Percentiles rank a stretch among this genome's conserved stretches.
phyloP scores from a whole-genome alignment of 83 land plant species.

The Picea abies region DNA sequence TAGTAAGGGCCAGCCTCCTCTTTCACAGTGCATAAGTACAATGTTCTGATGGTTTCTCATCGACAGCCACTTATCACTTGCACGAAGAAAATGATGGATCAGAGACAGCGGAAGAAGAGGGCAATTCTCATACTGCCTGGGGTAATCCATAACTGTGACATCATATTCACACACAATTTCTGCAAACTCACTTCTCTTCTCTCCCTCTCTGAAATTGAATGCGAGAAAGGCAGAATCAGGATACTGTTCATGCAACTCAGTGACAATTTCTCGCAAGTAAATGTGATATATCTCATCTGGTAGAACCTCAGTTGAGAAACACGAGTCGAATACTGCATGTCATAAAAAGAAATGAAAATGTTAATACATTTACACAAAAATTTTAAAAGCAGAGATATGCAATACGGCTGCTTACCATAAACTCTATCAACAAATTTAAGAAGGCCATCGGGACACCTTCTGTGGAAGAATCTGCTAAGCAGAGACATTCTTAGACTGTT shows the following conservation, averaged over 20 bases:
- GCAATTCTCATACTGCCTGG: slow-evolving; percentile 94
- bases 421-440: slow-evolving; percentile 77
- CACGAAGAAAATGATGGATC: slow-evolving; percentile 87
- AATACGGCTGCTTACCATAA: slow-evolving; percentile 42
- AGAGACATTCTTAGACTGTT: slow-evolving; percentile 45
- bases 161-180: slow-evolving; percentile 81
- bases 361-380: background rate
- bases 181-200: slow-evolving; percentile 83
- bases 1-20: slow-evolving; percentile 96
- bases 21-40: slow-evolving; percentile 86
- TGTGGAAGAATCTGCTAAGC: slow-evolving; percentile 79
- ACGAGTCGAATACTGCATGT: slow-evolving; percentile 88
- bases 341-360: background rate
- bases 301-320: slow-evolving; percentile 90
- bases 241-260: slow-evolving; percentile 80
- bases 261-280: slow-evolving; percentile 81
- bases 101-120: slow-evolving; percentile 86
- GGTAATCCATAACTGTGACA: slow-evolving; percentile 93
- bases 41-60: slow-evolving; percentile 68
- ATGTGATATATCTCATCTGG: slow-evolving; percentile 81
- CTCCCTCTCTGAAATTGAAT: slow-evolving; percentile 92
- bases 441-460: slow-evolving; percentile 83
- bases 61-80: slow-evolving; percentile 83
- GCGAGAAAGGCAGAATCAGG: slow-evolving; percentile 89
- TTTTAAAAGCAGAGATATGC: background rate